A percentile compares a stretch with the other conserved stretches of the same genome.
These are phyloP conservation scores for Erythrophleum fordii DNA, from an alignment of 306 rosid genomes.

Conservation along the genomic window DNA sequence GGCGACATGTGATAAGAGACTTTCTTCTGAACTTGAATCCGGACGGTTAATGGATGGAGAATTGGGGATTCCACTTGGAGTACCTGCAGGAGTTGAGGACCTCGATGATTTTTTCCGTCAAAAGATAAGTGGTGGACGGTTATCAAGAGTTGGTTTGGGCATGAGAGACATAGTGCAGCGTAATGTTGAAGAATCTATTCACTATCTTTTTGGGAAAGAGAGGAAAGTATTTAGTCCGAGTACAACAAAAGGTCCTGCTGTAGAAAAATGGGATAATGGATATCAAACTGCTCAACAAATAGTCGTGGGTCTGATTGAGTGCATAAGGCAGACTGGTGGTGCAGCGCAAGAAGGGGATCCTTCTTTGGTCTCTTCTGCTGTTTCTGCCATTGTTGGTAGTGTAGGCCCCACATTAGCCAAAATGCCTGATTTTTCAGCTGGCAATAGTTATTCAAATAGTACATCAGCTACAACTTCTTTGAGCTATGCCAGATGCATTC, in stretches of 20 bases:
- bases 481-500: slow-evolving; percentile 70
- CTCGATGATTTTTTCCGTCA: slow-evolving; percentile 89
- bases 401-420: slow-evolving; percentile 69
- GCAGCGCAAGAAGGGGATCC: slow-evolving; percentile 99
- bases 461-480: slow-evolving; percentile 64
- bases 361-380: slow-evolving; percentile 87
- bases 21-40: slow-evolving; percentile 80
- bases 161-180: slow-evolving; percentile 89
- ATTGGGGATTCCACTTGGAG: slow-evolving; percentile 78
- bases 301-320: slow-evolving; percentile 75
- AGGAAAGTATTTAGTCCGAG: slow-evolving; percentile 66
- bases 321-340: slow-evolving; percentile 95
- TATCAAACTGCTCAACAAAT: slow-evolving; percentile 81
- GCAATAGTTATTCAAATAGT: slow-evolving; percentile 54
- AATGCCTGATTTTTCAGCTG: slow-evolving; percentile 63
- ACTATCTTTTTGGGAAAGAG: slow-evolving; percentile 67
- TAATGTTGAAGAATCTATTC: slow-evolving; percentile 69
- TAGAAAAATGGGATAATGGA: slow-evolving; percentile 86
- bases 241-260: slow-evolving; percentile 58
- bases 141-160: slow-evolving; percentile 75
- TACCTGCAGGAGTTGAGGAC: slow-evolving; percentile 88
- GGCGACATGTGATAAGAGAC: slow-evolving; percentile 74
- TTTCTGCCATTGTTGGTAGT: slow-evolving; percentile 80
- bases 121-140: slow-evolving; percentile 82
- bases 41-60: slow-evolving; percentile 77